Conservation (phyloP, 2,329 filamentous ascomycete species). For the Madurella mycetomatis region DNA sequence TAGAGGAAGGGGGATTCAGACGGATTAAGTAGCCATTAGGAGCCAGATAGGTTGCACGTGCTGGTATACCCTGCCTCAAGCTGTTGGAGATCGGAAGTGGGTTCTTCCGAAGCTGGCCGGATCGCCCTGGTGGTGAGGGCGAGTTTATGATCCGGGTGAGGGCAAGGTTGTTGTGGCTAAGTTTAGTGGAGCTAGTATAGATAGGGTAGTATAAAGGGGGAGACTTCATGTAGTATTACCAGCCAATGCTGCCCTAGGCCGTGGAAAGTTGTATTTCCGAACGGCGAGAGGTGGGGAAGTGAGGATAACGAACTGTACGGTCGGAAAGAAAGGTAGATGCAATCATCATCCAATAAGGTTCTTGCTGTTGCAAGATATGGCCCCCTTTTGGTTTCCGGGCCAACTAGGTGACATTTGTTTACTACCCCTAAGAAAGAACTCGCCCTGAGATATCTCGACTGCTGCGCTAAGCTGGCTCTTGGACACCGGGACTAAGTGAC, state of each 20-base stretch:
- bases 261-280: conserved; percentile 1
- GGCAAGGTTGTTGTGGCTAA: conserved; percentile 3
- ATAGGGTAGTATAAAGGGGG: conserved; percentile 2
- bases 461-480: too few relatives aligned
- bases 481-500: too few relatives aligned
- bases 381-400: too few relatives aligned
- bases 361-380: too few relatives aligned
- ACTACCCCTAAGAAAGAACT: too few relatives aligned
- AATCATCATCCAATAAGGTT: too few relatives aligned
- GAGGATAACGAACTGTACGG: neutral
- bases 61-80: conserved; percentile 1
- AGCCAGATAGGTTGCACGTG: neutral
- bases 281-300: neutral
- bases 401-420: too few relatives aligned
- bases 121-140: conserved; percentile 2
- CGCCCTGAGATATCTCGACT: too few relatives aligned
- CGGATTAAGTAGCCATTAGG: conserved; percentile 2
- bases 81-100: conserved; percentile 5
- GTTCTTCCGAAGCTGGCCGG: conserved; percentile 5
- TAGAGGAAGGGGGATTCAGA: neutral
- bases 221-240: neutral
- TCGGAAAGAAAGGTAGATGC: neutral
- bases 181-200: neutral
- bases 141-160: conserved; percentile 1
- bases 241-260: neutral